Conservation (phyloP, 2,329 filamentous ascomycete species). For the Pyrenochaeta sp. region DNA sequence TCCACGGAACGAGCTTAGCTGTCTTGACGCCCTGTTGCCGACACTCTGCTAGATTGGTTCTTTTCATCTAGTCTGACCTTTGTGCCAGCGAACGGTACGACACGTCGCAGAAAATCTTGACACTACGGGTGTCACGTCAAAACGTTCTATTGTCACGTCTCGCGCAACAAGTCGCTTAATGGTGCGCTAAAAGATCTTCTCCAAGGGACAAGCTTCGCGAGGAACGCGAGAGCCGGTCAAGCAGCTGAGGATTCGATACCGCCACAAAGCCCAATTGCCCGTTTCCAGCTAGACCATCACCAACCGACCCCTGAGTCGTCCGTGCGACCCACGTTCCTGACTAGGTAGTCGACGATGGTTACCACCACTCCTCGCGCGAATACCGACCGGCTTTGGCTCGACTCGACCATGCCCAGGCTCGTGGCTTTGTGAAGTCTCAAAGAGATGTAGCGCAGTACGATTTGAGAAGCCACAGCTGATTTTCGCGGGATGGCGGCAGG, state of each 20-base stretch:
- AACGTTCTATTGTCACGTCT: conserved; percentile 2
- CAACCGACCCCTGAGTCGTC: background rate
- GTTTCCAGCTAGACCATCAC: background rate
- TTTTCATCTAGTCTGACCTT: background rate
- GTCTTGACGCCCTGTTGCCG: background rate
- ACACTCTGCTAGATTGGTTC: background rate
- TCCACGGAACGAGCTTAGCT: background rate
- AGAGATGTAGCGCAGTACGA: background rate
- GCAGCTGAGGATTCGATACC: conserved; percentile 4
- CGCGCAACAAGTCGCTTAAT: background rate
- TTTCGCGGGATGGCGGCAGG: background rate
- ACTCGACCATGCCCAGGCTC: background rate
- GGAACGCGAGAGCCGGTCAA: too few species aligned
- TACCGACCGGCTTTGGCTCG: background rate
- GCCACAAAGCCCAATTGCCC: background rate
- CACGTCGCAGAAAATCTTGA: background rate
- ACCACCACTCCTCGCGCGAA: conserved; percentile 1
- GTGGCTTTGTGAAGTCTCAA: background rate
- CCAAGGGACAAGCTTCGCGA: background rate
- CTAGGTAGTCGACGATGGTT: conserved; percentile 1
- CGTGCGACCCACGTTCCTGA: background rate
- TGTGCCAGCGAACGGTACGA: background rate
- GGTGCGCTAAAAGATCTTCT: background rate
- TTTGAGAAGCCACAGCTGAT: conserved; percentile 1
- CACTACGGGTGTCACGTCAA: background rate